Conservation (phyloP, 208 protist genomes). For the Wallacemonas rigidus region DNA sequence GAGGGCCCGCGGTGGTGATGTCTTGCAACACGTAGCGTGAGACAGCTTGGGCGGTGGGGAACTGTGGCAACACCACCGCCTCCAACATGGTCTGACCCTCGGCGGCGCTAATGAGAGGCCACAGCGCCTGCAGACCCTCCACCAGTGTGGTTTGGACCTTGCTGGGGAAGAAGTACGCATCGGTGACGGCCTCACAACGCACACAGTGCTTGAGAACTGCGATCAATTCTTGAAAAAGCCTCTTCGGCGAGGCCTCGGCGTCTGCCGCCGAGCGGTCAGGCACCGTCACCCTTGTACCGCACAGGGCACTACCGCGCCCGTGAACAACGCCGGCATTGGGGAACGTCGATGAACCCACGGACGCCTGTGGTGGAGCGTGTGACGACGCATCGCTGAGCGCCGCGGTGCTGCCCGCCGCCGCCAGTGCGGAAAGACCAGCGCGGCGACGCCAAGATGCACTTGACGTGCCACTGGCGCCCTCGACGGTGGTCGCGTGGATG, state of each 20-base stretch:
- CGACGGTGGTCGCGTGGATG: not conserved
- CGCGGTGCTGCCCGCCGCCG: not conserved
- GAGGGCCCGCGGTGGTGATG: too few species aligned
- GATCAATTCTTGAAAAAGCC: not conserved
- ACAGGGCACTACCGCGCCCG: not conserved
- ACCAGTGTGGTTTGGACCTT: constrained; percentile 63
- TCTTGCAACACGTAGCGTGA: constrained; percentile 38
- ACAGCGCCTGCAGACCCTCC: constrained; percentile 48
- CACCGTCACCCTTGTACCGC: not conserved
- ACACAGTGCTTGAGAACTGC: constrained; percentile 11
- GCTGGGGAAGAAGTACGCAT: constrained; percentile 70
- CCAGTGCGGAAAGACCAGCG: not conserved
- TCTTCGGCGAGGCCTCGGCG: not conserved
- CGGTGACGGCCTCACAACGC: constrained; percentile 29
- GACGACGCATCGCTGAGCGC: not conserved
- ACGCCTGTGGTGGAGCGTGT: too few species aligned
- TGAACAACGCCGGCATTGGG: not conserved
- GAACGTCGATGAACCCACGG: not conserved
- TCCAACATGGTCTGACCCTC: constrained; percentile 38
- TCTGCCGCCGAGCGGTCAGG: not conserved
- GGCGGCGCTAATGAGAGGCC: constrained; percentile 40
- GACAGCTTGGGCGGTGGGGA: constrained; percentile 35
- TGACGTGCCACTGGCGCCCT: not conserved
- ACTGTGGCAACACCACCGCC: constrained; percentile 44
- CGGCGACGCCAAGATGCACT: not conserved